Conservation (phyloP, 352 stramenopile species). For the Phytophthora uliginosa region DNA sequence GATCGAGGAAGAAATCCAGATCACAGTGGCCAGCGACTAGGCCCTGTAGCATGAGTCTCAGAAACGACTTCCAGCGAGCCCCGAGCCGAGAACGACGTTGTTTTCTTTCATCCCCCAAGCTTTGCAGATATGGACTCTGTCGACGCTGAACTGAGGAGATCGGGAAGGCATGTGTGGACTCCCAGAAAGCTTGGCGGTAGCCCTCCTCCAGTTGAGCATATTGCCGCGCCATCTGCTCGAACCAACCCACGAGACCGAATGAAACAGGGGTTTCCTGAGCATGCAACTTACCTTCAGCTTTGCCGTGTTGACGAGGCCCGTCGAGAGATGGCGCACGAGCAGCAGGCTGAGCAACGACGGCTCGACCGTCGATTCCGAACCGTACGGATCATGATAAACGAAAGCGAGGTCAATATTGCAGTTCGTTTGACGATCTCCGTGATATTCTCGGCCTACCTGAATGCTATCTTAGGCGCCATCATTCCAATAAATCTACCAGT, state of each 20-base stretch:
- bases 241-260: neutral
- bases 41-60: neutral
- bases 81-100: slow-evolving; percentile 3
- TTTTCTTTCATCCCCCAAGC: neutral
- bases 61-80: neutral
- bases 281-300: too few species aligned
- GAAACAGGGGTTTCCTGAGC: neutral
- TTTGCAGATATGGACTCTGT: neutral
- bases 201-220: neutral
- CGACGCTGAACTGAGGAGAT: neutral
- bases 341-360: too few species aligned
- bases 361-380: too few species aligned
- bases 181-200: slow-evolving; percentile 1
- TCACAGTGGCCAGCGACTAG: neutral
- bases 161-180: slow-evolving; percentile 1
- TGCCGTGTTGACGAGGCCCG: too few species aligned
- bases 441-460: too few species aligned
- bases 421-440: too few species aligned
- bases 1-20: slow-evolving; percentile 5
- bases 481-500: too few species aligned
- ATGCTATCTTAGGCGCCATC: too few species aligned
- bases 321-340: too few species aligned
- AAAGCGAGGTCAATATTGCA: too few species aligned
- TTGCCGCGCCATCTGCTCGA: neutral
- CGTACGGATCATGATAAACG: too few species aligned